phyloP scores from a whole-genome alignment of 257 asterid genomes.

The Solanum tarijense region DNA sequence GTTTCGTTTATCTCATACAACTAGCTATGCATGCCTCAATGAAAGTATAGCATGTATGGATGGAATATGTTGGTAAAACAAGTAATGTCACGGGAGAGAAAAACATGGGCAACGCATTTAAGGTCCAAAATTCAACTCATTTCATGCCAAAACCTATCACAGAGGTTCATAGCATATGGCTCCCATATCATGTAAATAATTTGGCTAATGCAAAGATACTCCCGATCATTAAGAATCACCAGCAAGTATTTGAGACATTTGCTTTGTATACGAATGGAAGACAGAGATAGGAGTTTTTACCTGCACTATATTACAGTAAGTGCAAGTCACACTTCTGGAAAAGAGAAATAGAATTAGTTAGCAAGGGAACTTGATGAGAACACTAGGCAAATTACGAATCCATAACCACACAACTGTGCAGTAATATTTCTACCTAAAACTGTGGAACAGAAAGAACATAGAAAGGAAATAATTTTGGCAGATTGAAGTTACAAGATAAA shows the following conservation, averaged over 20 bases:
- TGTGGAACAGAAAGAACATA: not conserved
- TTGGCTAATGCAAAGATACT: not conserved
- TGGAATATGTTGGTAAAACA: not conserved
- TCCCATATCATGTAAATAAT: not conserved
- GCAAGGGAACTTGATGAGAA: not conserved
- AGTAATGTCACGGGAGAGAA: not conserved
- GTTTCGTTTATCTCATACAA: not conserved
- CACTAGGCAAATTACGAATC: not conserved
- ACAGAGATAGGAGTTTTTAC: conserved; percentile 20
- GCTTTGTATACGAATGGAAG: not conserved
- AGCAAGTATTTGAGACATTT: not conserved
- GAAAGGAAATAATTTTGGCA: not conserved
- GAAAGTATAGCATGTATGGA: not conserved
- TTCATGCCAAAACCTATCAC: not conserved
- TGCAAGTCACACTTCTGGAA: conserved; percentile 72
- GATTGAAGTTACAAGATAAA: not conserved
- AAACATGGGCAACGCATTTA: not conserved
- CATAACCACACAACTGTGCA: not conserved
- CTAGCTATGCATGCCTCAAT: not conserved
- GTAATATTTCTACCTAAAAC: not conserved
- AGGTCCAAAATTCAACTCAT: not conserved
- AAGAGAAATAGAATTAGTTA: not conserved
- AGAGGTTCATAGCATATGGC: not conserved
- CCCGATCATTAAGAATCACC: not conserved
- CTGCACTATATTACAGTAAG: conserved; percentile 76